A percentile compares a stretch with the other conserved stretches of the same genome.
Conservation (phyloP, 2,329 filamentous ascomycete genomes). For the Orbilia ellipsospora region DNA sequence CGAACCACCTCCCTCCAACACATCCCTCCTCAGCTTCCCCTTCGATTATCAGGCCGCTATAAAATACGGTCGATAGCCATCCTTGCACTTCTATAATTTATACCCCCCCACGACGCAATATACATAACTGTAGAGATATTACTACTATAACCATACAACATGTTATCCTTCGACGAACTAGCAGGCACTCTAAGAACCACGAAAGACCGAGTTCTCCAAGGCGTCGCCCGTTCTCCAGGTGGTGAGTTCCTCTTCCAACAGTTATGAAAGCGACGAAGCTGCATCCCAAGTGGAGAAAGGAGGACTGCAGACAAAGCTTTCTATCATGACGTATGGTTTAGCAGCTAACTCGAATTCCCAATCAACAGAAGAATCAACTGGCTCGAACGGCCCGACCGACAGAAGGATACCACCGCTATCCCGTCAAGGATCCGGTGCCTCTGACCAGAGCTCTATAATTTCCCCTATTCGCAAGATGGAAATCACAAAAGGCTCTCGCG, state of each 20-base stretch:
- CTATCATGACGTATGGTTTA: background rate
- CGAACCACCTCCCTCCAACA: conserved; percentile 18
- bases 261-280: conserved; percentile 6
- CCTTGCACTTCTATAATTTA: background rate
- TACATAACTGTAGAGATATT: background rate
- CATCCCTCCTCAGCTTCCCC: background rate
- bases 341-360: conserved; percentile 29
- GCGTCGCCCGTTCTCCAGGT: conserved; percentile 44
- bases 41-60: background rate
- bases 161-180: conserved; percentile 51
- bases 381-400: conserved; percentile 17
- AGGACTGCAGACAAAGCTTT: background rate
- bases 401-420: conserved; percentile 21
- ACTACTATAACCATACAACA: conserved; percentile 8
- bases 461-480: conserved; percentile 45
- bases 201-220: conserved; percentile 50
- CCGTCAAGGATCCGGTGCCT: conserved; percentile 14
- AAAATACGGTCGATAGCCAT: conserved; percentile 1
- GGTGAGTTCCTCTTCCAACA: conserved; percentile 42
- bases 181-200: conserved; percentile 47
- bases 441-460: conserved; percentile 32
- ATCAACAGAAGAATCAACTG: conserved; percentile 34
- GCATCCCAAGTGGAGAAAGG: conserved; percentile 6
- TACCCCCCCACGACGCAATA: background rate
- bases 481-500: conserved; percentile 17